phyloP scores from a whole-genome alignment of 2,329 filamentous ascomycete genomes.

The Gremmenia infestans region DNA sequence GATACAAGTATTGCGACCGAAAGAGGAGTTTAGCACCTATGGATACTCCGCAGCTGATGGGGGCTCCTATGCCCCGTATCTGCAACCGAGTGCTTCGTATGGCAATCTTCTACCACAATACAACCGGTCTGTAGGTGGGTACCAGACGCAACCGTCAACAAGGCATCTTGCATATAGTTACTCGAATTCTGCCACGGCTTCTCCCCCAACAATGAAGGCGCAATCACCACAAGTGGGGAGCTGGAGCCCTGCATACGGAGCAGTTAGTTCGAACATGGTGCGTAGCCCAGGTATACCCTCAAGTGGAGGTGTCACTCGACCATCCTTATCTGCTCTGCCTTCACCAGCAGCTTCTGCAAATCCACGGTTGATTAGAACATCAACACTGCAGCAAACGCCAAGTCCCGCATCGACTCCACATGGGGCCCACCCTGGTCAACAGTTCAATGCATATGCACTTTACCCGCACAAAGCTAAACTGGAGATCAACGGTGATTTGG shows the following conservation, averaged over 20 bases:
- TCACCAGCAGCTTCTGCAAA: constrained; percentile 34
- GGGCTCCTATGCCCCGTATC: constrained; percentile 43
- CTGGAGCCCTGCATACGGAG: constrained; percentile 44
- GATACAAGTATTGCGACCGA: constrained; percentile 42
- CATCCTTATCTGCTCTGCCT: constrained; percentile 20
- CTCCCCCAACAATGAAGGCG: constrained; percentile 40
- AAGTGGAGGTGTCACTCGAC: constrained; percentile 15
- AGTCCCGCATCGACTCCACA: constrained; percentile 42
- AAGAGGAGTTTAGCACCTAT: constrained; percentile 49
- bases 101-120: constrained; percentile 32
- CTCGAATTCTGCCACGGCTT: constrained; percentile 35
- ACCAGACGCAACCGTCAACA: constrained; percentile 33
- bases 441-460: constrained; percentile 51
- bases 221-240: constrained; percentile 42
- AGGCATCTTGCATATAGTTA: constrained; percentile 39
- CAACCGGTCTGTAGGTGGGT: constrained; percentile 33
- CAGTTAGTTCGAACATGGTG: constrained; percentile 37
- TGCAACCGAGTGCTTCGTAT: constrained; percentile 45
- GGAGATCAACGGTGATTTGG: constrained; percentile 80
- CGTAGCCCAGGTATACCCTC: constrained; percentile 40
- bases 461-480: constrained; percentile 79
- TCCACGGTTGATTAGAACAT: constrained; percentile 62
- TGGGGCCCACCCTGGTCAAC: constrained; percentile 25
- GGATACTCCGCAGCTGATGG: constrained; percentile 46
- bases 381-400: constrained; percentile 55